A percentile compares a stretch with the other conserved stretches of the same genome.
These are phyloP conservation scores for Pistacia integerrima DNA, from an alignment of 345 rosid species.

Conservation along the genomic window DNA sequence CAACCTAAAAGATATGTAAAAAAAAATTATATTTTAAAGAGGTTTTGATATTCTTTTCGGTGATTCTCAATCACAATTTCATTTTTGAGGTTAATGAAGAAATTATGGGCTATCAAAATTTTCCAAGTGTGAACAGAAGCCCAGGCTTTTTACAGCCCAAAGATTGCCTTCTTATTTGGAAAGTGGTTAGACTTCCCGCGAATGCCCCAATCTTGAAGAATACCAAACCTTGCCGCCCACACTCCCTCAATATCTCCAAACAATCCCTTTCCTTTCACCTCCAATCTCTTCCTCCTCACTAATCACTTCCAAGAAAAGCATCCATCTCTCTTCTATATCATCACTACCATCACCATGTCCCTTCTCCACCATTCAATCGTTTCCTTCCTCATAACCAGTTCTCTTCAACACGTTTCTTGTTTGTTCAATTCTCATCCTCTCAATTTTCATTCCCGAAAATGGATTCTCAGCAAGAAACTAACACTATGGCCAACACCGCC, in stretches of 20 bases:
- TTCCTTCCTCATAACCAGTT: conserved; percentile 8
- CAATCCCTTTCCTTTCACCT: conserved; percentile 68
- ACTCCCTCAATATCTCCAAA: conserved; percentile 29
- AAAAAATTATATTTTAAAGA: too few relatives aligned
- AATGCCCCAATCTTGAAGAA: conserved; percentile 51
- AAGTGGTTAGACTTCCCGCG: conserved; percentile 47
- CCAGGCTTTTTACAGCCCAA: background rate
- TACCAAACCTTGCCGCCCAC: conserved; percentile 58
- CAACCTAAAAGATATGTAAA: too few relatives aligned
- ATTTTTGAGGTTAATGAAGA: too few relatives aligned
- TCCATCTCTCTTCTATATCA: conserved; percentile 41
- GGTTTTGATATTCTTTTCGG: too few relatives aligned
- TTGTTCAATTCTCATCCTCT: background rate
- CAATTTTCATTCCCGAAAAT: conserved; percentile 14
- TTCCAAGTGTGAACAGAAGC: background rate
- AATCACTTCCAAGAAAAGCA: conserved; percentile 49
- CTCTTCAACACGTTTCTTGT: background rate
- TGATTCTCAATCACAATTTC: too few relatives aligned
- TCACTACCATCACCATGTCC: conserved; percentile 19
- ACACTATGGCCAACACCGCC: background rate
- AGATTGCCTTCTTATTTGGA: background rate
- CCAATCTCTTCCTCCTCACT: conserved; percentile 44
- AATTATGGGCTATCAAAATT: background rate
- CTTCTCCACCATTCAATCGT: background rate
- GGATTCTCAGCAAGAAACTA: conserved; percentile 29